These are phyloP conservation scores for Talaromyces sp. DNA, from an alignment of 2,329 filamentous ascomycete species.

Conservation along the genomic window DNA sequence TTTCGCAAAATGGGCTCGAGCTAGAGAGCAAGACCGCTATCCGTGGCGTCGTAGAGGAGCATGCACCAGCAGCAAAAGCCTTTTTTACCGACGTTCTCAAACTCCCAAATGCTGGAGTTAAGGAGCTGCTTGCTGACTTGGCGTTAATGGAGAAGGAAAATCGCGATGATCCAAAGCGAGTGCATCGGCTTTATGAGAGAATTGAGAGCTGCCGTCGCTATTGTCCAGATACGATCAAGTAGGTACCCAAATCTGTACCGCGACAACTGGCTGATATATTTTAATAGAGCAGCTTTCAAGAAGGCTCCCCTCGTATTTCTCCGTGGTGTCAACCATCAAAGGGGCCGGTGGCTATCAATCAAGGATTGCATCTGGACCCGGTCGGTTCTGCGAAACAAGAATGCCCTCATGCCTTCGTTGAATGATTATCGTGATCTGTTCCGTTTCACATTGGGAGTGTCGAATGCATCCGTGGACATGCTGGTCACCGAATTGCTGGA, in stretches of 20 bases:
- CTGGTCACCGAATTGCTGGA: neutral
- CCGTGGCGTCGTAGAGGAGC: neutral
- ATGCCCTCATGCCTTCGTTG: neutral
- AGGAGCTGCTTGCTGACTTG: neutral
- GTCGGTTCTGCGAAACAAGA: neutral
- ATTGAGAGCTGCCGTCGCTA: conserved; percentile 14
- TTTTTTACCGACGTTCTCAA: neutral
- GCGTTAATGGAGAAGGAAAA: conserved; percentile 10
- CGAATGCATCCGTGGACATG: neutral
- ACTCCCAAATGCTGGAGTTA: neutral
- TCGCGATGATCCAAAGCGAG: conserved; percentile 13
- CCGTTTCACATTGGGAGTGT: neutral
- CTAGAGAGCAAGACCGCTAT: neutral
- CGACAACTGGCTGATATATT: neutral
- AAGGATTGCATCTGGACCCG: neutral
- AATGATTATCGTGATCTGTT: neutral
- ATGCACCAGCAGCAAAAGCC: neutral
- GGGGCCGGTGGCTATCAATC: neutral
- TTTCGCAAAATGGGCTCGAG: neutral
- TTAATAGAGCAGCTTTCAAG: neutral
- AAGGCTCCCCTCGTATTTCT: neutral
- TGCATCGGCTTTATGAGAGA: conserved; percentile 14
- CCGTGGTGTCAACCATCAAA: neutral
- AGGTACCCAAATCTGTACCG: neutral
- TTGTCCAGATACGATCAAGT: neutral